Base-by-base conservation (phyloP, 495 filamentous ascomycete genomes). In the Trichoderma orchidacearum region DNA sequence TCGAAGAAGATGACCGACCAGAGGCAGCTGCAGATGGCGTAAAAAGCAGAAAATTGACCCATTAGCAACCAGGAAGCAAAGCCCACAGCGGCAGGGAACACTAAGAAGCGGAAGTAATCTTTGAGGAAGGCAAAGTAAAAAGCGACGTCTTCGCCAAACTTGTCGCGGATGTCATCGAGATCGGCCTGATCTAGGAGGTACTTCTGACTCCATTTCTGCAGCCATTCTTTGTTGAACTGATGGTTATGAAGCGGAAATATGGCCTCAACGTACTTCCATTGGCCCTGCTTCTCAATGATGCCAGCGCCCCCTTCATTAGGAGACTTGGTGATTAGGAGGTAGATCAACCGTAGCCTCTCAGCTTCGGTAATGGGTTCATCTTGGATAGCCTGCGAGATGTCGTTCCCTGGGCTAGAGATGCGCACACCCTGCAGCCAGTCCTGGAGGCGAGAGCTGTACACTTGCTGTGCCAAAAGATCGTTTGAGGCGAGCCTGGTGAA, bases 81-180 rank as follows among this genome's bases (percentile, higher is more conserved):
- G 4, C 94, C 93, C 66, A 96, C 86, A 13, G 77, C 76, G 2
- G 93, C 94, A 0, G 91, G 92, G 59, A 93, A 89, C 9, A 88
- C 67, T 28, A 96, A 72, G 65, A 95, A 95, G 32, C 77, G 72
- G 64, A 96, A 94, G 69, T 98, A 98, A 0, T 86, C 85, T 72
- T 96, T 90, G 55, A 95, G 73, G 68, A 98, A 98, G 2, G 94
- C 85, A 64, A 98, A 98, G 71, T 98, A 98, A 64, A 90, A 96
- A 25, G 87, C 93, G 55, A 97, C 89, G 68, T 85, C 90, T 72
- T 97, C 94, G 55, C 93, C 93, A 59, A 96, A 89, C 30, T 83
- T 81, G 67, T 95, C 80, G n/a, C 89, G 79, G 55, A 98, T 94
- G 54, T 85, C 81, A 59, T 85, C 83, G 35, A 97, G 68, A 58